phyloP scores from a whole-genome alignment of 2,329 filamentous ascomycete genomes.

The Lizonia empirigonia region DNA sequence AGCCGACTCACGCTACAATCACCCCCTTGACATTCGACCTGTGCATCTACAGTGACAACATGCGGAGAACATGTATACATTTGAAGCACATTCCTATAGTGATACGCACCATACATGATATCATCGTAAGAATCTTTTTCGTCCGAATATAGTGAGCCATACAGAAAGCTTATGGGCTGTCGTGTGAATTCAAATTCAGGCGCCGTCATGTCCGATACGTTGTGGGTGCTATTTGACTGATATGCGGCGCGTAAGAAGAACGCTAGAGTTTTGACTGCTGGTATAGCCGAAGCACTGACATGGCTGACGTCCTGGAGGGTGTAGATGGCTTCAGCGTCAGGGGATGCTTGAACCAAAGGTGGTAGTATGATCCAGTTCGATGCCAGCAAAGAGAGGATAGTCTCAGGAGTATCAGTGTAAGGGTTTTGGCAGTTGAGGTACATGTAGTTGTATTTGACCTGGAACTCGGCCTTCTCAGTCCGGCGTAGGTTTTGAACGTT shows the following conservation, averaged over 20 bases:
- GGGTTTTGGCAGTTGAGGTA: background rate
- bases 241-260: no score
- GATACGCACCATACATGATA: background rate
- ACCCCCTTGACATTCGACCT: background rate
- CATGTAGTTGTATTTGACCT: conserved; percentile 1
- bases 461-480: background rate
- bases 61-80: background rate
- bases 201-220: no score
- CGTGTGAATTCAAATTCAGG: no score
- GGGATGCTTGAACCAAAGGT: no score
- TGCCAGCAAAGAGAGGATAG: background rate
- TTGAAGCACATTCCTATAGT: background rate
- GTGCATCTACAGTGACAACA: background rate
- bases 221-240: no score
- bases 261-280: no score
- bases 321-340: no score
- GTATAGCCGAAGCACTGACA: no score
- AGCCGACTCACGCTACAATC: background rate
- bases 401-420: background rate
- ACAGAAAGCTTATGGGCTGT: no score
- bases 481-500: background rate
- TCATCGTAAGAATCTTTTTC: no score
- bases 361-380: background rate
- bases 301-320: no score
- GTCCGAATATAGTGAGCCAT: no score